Evolutionary conservation across 768 basidiomycete species (phyloP).

Genomic region (Lactifluus volemus): DNA sequence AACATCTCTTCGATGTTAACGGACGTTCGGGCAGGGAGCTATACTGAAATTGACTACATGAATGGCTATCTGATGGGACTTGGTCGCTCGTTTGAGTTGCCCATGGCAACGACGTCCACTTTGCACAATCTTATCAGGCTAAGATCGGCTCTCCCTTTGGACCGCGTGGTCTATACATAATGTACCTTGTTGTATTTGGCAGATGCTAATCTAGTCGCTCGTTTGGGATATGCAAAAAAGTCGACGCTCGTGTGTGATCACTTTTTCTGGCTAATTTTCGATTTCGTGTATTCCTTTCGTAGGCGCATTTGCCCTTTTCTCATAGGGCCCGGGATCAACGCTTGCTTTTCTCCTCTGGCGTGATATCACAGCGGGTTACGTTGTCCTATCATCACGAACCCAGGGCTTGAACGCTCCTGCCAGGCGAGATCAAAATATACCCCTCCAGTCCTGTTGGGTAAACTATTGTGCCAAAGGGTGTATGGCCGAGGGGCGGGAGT

Average conservation of each 20-base stretch:
- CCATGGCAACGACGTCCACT: constrained; percentile 48
- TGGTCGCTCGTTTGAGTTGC: constrained; percentile 47
- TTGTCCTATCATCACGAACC: not conserved
- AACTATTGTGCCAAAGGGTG: too few species aligned
- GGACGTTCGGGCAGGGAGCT: constrained; percentile 52
- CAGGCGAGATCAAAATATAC: too few species aligned
- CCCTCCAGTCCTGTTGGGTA: too few species aligned
- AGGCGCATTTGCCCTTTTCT: not conserved
- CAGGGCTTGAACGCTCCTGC: too few species aligned
- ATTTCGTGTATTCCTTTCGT: not conserved
- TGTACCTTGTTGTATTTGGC: not conserved
- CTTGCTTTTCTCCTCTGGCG: not conserved
- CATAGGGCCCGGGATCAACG: not conserved
- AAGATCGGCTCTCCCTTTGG: constrained; percentile 46
- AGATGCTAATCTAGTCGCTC: not conserved
- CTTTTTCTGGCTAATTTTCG: too few species aligned
- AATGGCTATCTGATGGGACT: constrained; percentile 72
- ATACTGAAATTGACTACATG: constrained; percentile 74
- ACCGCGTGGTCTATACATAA: constrained; percentile 29
- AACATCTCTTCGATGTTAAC: constrained; percentile 79
- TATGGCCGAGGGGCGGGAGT: too few species aligned
- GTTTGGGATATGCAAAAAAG: not conserved
- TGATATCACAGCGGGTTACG: not conserved
- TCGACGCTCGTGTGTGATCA: too few species aligned
- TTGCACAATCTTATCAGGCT: constrained; percentile 52